These are phyloP conservation scores for Zelopaecilomyces penicillatus DNA, from an alignment of 2,329 filamentous ascomycete species.

Conservation along the genomic window DNA sequence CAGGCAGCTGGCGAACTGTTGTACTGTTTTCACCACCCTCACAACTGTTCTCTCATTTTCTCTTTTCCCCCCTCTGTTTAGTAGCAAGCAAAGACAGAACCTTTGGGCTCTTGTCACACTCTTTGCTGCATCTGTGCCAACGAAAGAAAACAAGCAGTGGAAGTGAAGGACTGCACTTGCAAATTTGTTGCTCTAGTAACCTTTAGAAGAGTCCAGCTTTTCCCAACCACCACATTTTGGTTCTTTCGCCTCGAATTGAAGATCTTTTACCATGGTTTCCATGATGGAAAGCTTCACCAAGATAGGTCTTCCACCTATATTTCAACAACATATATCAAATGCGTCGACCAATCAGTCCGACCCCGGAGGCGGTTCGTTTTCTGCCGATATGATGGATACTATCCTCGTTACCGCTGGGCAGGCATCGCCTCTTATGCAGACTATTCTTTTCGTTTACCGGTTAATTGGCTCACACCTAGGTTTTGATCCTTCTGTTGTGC, in stretches of 20 bases:
- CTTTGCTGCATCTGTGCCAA: too few species aligned
- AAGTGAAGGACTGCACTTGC: too few species aligned
- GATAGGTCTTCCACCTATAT: constrained; percentile 21
- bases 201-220: too few species aligned
- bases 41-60: too few species aligned
- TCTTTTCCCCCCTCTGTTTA: too few species aligned
- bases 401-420: constrained; percentile 37
- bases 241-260: neutral
- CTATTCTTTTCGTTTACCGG: constrained; percentile 38
- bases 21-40: too few species aligned
- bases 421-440: constrained; percentile 32
- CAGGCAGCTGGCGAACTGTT: too few species aligned
- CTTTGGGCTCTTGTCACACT: too few species aligned
- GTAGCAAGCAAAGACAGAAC: too few species aligned
- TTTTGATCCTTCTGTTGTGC: constrained; percentile 39
- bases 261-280: constrained; percentile 1
- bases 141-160: too few species aligned
- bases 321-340: constrained; percentile 15
- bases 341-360: constrained; percentile 1
- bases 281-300: constrained; percentile 19
- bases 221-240: too few species aligned
- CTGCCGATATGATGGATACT: constrained; percentile 31
- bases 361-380: constrained; percentile 10
- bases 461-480: constrained; percentile 36
- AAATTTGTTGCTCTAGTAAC: too few species aligned